A percentile compares a stretch with the other conserved stretches of the same genome.
Evolutionary conservation across 2,329 filamentous ascomycete genomes (phyloP).

Genomic region (Dactylonectria estremocensis): DNA sequence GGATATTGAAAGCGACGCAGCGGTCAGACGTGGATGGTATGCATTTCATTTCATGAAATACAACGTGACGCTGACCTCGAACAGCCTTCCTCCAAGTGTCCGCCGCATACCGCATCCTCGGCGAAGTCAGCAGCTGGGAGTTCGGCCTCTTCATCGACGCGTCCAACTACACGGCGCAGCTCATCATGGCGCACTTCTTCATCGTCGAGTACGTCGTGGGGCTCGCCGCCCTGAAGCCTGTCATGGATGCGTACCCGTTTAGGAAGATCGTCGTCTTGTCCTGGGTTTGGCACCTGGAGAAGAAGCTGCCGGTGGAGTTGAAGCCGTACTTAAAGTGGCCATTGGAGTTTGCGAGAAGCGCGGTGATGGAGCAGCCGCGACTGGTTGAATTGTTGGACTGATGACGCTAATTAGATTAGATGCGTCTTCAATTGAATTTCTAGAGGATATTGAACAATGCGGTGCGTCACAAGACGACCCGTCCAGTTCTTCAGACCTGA

Average conservation of each 20-base stretch:
- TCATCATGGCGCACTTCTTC: constrained; percentile 37
- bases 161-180: constrained; percentile 25
- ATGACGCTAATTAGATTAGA: not conserved
- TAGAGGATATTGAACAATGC: too few relatives aligned
- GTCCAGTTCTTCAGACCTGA: not conserved
- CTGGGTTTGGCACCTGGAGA: constrained; percentile 27
- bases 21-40: constrained; percentile 26
- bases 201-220: constrained; percentile 31
- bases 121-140: constrained; percentile 16
- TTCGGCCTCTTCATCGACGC: constrained; percentile 31
- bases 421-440: not conserved
- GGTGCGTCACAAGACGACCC: too few relatives aligned
- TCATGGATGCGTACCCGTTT: constrained; percentile 33
- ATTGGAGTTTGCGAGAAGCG: constrained; percentile 2
- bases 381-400: not conserved
- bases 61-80: not conserved
- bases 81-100: constrained; percentile 11
- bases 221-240: constrained; percentile 8
- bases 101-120: constrained; percentile 20
- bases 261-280: constrained; percentile 16
- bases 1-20: constrained; percentile 10
- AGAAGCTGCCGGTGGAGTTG: constrained; percentile 17
- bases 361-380: not conserved
- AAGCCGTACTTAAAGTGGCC: constrained; percentile 31
- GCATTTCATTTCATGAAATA: rapidly evolving